phyloP scores from a whole-genome alignment of 352 stramenopile genomes.

The Globisporangium ultimum region DNA sequence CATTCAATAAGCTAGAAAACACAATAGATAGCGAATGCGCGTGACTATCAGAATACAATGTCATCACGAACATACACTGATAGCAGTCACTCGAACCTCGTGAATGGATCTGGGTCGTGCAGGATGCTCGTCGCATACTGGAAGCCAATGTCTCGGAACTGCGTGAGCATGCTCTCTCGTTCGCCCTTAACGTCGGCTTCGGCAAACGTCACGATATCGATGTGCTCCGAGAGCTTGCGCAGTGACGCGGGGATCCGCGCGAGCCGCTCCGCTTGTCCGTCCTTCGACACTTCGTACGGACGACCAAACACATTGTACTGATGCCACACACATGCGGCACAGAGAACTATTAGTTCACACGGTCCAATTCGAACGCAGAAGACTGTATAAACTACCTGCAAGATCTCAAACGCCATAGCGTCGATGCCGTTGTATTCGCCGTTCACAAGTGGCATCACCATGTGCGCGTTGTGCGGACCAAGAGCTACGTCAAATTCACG shows the following conservation, averaged over 20 bases:
- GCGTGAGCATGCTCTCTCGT: conserved; percentile 51
- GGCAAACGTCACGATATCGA: conserved; percentile 80
- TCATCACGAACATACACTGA: background rate
- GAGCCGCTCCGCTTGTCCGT: conserved; percentile 68
- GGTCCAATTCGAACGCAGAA: background rate
- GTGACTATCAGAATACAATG: background rate
- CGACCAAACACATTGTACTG: conserved; percentile 85
- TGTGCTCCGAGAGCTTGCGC: conserved; percentile 30
- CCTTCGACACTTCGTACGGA: conserved; percentile 60
- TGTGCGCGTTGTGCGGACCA: too few relatives aligned
- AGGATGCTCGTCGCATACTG: conserved; percentile 64
- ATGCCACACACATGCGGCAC: background rate
- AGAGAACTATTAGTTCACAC: background rate
- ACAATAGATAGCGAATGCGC: too few relatives aligned
- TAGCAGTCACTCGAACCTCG: conserved; percentile 24
- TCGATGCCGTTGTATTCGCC: background rate
- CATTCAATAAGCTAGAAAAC: conserved; percentile 63
- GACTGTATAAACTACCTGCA: conserved; percentile 38
- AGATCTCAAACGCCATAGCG: conserved; percentile 51
- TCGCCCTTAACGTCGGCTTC: conserved; percentile 55
- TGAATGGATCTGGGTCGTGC: conserved; percentile 77
- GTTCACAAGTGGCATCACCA: too few relatives aligned
- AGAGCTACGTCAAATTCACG: too few relatives aligned
- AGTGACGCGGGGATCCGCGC: conserved; percentile 56
- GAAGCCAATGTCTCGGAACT: conserved; percentile 58